Evolutionary conservation across 2,329 filamentous ascomycete species (phyloP), one percentile per base, ranked within the genome.

Genomic region (Xylariaceae sp.): DNA sequence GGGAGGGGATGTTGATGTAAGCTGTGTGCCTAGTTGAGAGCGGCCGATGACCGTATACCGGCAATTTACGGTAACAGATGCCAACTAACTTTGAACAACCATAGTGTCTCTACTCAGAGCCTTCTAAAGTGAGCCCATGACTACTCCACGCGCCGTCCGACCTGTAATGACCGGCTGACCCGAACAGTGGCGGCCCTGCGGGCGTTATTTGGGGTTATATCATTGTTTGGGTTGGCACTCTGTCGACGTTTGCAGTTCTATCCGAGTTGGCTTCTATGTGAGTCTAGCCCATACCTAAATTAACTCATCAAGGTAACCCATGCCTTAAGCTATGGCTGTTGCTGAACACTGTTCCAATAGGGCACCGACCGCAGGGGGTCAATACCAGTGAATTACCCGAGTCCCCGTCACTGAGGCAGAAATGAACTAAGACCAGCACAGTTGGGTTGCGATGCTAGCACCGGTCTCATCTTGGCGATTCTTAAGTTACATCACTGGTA

Each of bases 1-100:
- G 34, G 37, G 37, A 42, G 15, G 40, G 34, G 14, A 36, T 37
- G n/a, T n/a, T 42, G 8, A 35, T 42, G 36, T 41, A n/a, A 8
- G 24, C n/a, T n/a, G n/a, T n/a, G n/a, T n/a, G n/a, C n/a, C n/a
- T n/a, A n/a, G n/a, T n/a, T n/a, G n/a, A n/a, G n/a, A n/a, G n/a
- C n/a, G n/a, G n/a, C n/a, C n/a, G n/a, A n/a, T n/a, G n/a, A n/a
- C n/a, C n/a, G n/a, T n/a, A n/a, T n/a, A n/a, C n/a, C n/a, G n/a
- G n/a, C n/a, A n/a, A n/a, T n/a, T n/a, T n/a, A n/a, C n/a, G n/a
- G n/a, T n/a, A n/a, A n/a, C n/a, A n/a, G n/a, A n/a, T n/a, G n/a
- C n/a, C n/a, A n/a, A n/a, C n/a, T n/a, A n/a, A n/a, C n/a, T n/a
- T n/a, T n/a, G n/a, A n/a, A n/a, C n/a, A n/a, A n/a, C n/a, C n/a